Conservation (phyloP, 257 asterid genomes). For the Solanum clarkiae region DNA sequence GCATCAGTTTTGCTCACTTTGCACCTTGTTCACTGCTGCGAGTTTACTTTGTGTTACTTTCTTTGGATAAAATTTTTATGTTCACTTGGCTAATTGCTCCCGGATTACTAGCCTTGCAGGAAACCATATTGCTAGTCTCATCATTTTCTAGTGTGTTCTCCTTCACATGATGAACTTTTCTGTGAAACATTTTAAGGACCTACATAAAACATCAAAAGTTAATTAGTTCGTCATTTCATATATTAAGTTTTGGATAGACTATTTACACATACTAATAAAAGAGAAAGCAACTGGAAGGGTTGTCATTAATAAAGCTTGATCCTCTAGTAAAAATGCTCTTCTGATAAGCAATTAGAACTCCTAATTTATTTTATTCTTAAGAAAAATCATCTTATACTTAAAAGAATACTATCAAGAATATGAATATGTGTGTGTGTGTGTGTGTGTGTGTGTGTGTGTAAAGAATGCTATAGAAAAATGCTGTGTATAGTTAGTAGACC, state of each 20-base stretch:
- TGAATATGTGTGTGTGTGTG: background rate
- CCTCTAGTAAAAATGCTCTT: background rate
- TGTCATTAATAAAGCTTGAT: no score
- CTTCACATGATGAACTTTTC: constrained; percentile 15
- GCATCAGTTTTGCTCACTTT: no score
- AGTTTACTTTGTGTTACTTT: background rate
- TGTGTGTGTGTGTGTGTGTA: no score
- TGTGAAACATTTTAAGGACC: constrained; percentile 13
- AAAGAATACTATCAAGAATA: no score
- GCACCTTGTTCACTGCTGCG: no score
- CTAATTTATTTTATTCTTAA: no score
- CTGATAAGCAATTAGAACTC: background rate
- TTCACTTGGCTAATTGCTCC: background rate
- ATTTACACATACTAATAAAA: no score
- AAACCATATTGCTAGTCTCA: background rate
- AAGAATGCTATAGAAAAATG: no score
- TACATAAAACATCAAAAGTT: background rate
- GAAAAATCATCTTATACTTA: background rate
- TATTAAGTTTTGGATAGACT: no score
- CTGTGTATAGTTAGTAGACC: background rate
- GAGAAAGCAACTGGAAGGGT: no score
- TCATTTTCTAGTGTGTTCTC: constrained; percentile 1
- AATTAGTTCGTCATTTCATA: background rate
- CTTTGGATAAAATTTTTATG: background rate
- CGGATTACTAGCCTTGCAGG: background rate